Evolutionary conservation across 768 basidiomycete genomes (phyloP).

Genomic region (Daedalea quercina): DNA sequence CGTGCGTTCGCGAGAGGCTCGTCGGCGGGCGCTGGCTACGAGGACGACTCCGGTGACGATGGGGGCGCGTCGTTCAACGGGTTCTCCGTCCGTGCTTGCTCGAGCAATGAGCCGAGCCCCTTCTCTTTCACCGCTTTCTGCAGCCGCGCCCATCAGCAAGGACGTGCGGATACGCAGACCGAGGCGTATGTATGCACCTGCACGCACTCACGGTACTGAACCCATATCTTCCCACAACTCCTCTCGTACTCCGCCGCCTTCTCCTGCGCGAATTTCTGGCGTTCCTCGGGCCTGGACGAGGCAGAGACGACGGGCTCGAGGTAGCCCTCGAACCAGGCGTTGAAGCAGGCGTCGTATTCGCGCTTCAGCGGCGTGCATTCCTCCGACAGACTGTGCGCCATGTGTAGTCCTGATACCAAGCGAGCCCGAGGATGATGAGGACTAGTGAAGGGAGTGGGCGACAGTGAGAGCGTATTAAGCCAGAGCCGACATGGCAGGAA

Average conservation of each 20-base stretch:
- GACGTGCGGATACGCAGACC: too few relatives aligned
- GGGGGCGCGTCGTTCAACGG: slow-evolving; percentile 52
- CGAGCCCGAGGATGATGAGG: too few relatives aligned
- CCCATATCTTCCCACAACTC: slow-evolving; percentile 82
- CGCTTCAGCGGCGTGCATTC: slow-evolving; percentile 89
- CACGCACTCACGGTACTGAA: slow-evolving; percentile 72
- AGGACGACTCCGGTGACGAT: slow-evolving; percentile 16
- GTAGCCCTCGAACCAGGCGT: slow-evolving; percentile 96
- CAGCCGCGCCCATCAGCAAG: neutral
- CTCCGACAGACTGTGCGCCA: slow-evolving; percentile 76
- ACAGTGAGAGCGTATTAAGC: too few relatives aligned
- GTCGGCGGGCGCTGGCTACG: neutral
- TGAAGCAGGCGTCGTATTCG: slow-evolving; percentile 91
- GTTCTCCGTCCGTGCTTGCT: slow-evolving; percentile 50
- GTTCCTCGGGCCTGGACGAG: too few relatives aligned
- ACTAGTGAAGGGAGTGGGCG: too few relatives aligned
- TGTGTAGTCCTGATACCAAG: too few relatives aligned
- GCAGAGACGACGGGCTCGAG: slow-evolving; percentile 69
- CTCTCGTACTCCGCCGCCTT: slow-evolving; percentile 87
- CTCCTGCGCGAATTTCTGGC: slow-evolving; percentile 60
- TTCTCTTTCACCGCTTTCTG: slow-evolving; percentile 78
- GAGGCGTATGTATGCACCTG: slow-evolving; percentile 48
- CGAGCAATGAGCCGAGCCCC: slow-evolving; percentile 67
- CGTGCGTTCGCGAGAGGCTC: too few relatives aligned
- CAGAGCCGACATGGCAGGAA: too few relatives aligned